Base-by-base conservation (phyloP, 192 early-diverging fungal genomes). In the Thoreauomyces humboldtii region DNA sequence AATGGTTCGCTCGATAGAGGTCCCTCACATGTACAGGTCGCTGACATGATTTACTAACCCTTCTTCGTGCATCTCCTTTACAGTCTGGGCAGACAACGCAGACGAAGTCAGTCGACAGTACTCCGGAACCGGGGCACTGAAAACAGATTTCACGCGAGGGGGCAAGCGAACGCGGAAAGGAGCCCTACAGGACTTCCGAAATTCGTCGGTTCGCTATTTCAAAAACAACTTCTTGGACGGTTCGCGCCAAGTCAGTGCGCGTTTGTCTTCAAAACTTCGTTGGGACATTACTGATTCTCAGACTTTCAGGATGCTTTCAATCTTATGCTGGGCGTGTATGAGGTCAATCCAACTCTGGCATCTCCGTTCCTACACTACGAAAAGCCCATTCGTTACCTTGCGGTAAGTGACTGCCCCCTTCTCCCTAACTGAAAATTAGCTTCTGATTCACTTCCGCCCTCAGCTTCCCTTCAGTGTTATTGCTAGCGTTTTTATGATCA, bases 21-120 rank as follows among this genome's bases (percentile, higher is more conserved):
- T 14, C 24, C 25, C 56, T 43, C 21, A 19, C 24, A 24, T 56
- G 17, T 33, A 32, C 14, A 14, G 9, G 28, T 24, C 24, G 24
- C 11, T 42, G 57, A 59, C 32, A 34, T 5, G 24, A 7, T 6
- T 7, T 11, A 12, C 17, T 59, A 9, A 42, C 32, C 41, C 34
- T 28, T 48, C 37, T 63, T 36, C 2, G 33, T 61, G 7, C n/a
- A 4, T 35, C 11, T 41, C 76, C 91, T n/a, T n/a, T n/a, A n/a
- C n/a, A n/a, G 89, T 93, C 17, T 99, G 97, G 97, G 96, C 97
- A 19, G 93, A 99, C 73, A 92, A 99, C 72, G 97, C 95, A 29
- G 92, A 99, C 75, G 90, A 82, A 37, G 83, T 99, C 45, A 92
- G 89, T 70, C 77, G 77, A 24, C 88, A 90, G 35, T 99, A 99